Evolutionary conservation across 345 rosid species (phyloP), one percentile per base, ranked within the genome.

Genomic region (Salix arbutifolia): DNA sequence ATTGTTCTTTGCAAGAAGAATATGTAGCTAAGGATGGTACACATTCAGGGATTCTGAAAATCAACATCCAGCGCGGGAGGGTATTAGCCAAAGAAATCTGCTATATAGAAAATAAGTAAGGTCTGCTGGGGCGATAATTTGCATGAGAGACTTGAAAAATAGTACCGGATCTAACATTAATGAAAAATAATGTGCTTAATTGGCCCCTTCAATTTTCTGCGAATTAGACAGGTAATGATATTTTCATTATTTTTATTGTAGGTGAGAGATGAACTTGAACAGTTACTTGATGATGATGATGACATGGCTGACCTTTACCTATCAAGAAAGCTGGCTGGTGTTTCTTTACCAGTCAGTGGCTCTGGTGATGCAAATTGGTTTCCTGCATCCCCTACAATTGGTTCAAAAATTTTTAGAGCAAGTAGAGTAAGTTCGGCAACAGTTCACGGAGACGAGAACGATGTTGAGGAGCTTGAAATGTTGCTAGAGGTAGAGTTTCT

Each of bases 401-500:
- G 97, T 79, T 96, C 97, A 30, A 93, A 91, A 85, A 91, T 96
- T 80, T 93, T 98, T 12, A 86, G 94, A 80, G 99, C 98, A 70
- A 92, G 99, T 79, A 88, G 93, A 85, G 97, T 88, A 19, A 92
- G 98, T 83, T 50, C 91, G 79, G 90, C 86, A 56, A 96, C 99
- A 17, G 81, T 82, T 74, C 99, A 85, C 70, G 97, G 91, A 23
- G 98, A 96, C 26, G 98, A 96, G 84, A 89, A 93, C 83, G 98
- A 96, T 81, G 99, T 96, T 67, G 98, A 96, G 85, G 99, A 91
- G 88, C 96, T 96, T 83, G 99, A 96, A 87, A 96, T 96, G 99
- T 85, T 96, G 71, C 89, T 96, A 26, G 99, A 96, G 98, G 99
- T 80, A 37, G 38, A 28, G 16, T 9, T 25, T 58, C 64, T 23